Evolutionary conservation across 2,329 filamentous ascomycete species (phyloP).

Genomic region (Trichoderma asperellum): DNA sequence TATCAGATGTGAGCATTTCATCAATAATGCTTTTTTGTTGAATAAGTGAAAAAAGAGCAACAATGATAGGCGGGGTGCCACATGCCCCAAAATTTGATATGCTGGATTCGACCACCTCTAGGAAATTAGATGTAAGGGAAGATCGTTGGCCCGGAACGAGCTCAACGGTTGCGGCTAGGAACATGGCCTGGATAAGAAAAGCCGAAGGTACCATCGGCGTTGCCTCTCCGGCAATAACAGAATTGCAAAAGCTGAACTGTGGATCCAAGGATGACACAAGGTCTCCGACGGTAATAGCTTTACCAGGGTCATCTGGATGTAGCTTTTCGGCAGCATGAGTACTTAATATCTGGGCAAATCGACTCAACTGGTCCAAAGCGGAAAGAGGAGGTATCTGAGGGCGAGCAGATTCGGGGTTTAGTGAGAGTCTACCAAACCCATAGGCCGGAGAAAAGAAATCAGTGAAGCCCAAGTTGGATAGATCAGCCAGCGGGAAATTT

Average conservation of each 20-base stretch:
- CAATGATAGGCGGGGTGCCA: slow-evolving; percentile 6
- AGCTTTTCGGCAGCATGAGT: background rate
- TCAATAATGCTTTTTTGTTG: slow-evolving; percentile 15
- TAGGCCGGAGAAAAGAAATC: slow-evolving; percentile 15
- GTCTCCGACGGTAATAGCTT: slow-evolving; percentile 15
- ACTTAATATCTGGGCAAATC: slow-evolving; percentile 22
- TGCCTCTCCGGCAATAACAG: slow-evolving; percentile 16
- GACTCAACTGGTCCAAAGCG: slow-evolving; percentile 4
- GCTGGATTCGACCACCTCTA: slow-evolving; percentile 21
- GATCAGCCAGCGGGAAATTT: background rate
- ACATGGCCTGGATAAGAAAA: slow-evolving; percentile 20
- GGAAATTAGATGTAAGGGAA: slow-evolving; percentile 20
- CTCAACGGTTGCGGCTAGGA: slow-evolving; percentile 15
- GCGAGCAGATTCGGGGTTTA: background rate
- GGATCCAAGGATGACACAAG: slow-evolving; percentile 17
- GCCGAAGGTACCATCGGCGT: slow-evolving; percentile 13
- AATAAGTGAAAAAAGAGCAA: slow-evolving; percentile 17
- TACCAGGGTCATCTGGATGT: background rate
- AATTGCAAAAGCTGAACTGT: slow-evolving; percentile 24
- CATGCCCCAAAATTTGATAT: slow-evolving; percentile 22
- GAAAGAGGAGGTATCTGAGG: background rate
- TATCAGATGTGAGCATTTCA: slow-evolving; percentile 21
- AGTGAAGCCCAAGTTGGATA: background rate
- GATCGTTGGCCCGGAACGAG: slow-evolving; percentile 20
- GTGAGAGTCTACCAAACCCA: slow-evolving; percentile 7